Conservation (phyloP, 2,329 filamentous ascomycete species). For the Aureobasidium namibiae region DNA sequence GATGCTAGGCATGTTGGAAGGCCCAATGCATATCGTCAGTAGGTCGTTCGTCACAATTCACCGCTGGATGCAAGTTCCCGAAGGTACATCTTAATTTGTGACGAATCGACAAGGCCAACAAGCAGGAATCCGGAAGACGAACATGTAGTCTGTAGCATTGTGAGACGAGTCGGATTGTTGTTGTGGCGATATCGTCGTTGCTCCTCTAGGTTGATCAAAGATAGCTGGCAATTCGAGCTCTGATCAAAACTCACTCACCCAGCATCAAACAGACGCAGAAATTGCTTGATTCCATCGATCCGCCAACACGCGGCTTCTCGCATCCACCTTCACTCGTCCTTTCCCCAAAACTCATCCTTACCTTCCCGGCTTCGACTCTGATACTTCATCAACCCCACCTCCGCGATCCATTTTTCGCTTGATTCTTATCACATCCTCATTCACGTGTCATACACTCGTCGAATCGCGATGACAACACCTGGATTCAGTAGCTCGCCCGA, state of each 20-base stretch:
- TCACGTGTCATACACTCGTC: not conserved
- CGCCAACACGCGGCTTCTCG: not conserved
- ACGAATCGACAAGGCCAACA: not conserved
- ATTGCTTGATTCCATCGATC: not conserved
- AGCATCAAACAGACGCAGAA: not conserved
- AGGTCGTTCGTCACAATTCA: not conserved
- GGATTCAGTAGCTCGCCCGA: not conserved
- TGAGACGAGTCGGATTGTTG: not conserved
- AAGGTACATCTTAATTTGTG: not conserved
- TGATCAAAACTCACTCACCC: not conserved
- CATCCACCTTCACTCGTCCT: not conserved
- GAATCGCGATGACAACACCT: not conserved
- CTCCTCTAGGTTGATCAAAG: not conserved
- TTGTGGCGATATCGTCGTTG: not conserved
- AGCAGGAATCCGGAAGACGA: not conserved
- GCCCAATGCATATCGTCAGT: not conserved
- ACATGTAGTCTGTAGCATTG: not conserved
- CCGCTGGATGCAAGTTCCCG: not conserved
- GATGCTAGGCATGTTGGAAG: not conserved
- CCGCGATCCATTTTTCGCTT: not conserved
- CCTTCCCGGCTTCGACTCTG: not conserved
- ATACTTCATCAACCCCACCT: not conserved
- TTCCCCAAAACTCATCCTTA: not conserved
- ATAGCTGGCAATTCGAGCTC: not conserved
- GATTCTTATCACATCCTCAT: not conserved